Percentiles rank a stretch among this genome's conserved stretches.
Conservation (phyloP, 2,329 filamentous ascomycete species). For the Emydomyces testavorans region DNA sequence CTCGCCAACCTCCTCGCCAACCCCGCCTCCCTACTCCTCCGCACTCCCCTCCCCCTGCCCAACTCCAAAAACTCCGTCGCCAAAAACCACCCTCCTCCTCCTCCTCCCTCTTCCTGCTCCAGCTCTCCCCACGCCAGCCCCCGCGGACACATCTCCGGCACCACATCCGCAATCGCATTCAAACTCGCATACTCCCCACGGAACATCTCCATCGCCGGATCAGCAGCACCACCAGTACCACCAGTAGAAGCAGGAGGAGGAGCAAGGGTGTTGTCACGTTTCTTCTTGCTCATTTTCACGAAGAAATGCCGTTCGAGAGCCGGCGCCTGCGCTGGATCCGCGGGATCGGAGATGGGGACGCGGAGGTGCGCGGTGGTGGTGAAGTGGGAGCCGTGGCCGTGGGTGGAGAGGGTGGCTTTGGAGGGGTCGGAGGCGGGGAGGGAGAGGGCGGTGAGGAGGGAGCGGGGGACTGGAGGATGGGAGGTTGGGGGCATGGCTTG, state of each 20-base stretch:
- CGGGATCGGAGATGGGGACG: constrained; percentile 20
- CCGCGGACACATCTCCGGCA: constrained; percentile 64
- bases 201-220: constrained; percentile 25
- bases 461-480: constrained; percentile 20
- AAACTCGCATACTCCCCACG: constrained; percentile 71
- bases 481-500: not conserved
- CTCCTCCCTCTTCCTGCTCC: constrained; percentile 28
- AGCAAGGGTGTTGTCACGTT: too few relatives aligned
- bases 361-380: constrained; percentile 34
- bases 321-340: not conserved
- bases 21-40: constrained; percentile 25
- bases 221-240: not conserved
- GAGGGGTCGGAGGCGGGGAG: constrained; percentile 24
- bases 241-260: constrained; percentile 17
- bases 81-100: constrained; percentile 5
- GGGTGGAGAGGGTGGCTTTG: constrained; percentile 27
- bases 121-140: constrained; percentile 57
- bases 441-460: constrained; percentile 31
- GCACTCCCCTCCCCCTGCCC: constrained; percentile 43
- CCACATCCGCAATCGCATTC: constrained; percentile 61
- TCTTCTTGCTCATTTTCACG: too few relatives aligned
- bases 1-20: constrained; percentile 67
- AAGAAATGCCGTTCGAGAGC: constrained; percentile 29
- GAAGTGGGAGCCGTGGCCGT: constrained; percentile 35
- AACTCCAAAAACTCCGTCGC: constrained; percentile 16